Base-by-base conservation (phyloP, 2,329 filamentous ascomycete genomes). In the Cladophialophora psammophila region DNA sequence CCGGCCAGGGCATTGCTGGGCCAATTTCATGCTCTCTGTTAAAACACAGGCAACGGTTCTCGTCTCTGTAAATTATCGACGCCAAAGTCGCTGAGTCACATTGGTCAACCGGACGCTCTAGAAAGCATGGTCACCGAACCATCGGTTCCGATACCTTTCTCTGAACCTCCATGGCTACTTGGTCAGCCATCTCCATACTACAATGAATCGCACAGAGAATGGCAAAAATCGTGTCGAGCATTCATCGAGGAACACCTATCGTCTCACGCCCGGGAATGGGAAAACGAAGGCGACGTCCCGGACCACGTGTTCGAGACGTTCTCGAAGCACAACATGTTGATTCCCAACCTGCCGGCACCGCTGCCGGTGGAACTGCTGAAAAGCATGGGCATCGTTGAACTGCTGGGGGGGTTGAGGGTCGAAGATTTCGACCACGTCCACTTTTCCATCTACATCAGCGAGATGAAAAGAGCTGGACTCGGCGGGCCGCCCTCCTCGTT, bases 351-450 rank as follows among this genome's bases (percentile, higher is more conserved):
- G 32, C 88, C 89, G 0, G 85, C 90, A 0, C 90, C 90, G 0
- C 76, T 93, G 20, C 90, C 91, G 0, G 85, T 90, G 0, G 82
- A 83, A 53, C 90, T 88, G 87, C 79, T 92, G 66, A 88, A 88
- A 76, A 84, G 81, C 40, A 74, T 90, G 13, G 89, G 88, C 0
- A 88, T 93, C 52, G 80, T 87, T 63, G 85, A 90, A 72, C 85
- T 93, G 45, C 80, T 89, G 0, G 90, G 89, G 1, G 85, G 36
- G 5, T 13, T 85, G 0, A 77, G 89, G 2, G 86, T 93, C 2
- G 90, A 92, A 73, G 88, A 93, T 26, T 93, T 88, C 79, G 90
- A 92, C 73, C 88, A 89, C 70, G 80, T 91, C 5, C 90, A 93
- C 74, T 87, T 84, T 0, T 82, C 88, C 62, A 92, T 93, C 60